Base-by-base conservation (phyloP, 1,284 basidiomycete species). In the Coniferiporia weirii region DNA sequence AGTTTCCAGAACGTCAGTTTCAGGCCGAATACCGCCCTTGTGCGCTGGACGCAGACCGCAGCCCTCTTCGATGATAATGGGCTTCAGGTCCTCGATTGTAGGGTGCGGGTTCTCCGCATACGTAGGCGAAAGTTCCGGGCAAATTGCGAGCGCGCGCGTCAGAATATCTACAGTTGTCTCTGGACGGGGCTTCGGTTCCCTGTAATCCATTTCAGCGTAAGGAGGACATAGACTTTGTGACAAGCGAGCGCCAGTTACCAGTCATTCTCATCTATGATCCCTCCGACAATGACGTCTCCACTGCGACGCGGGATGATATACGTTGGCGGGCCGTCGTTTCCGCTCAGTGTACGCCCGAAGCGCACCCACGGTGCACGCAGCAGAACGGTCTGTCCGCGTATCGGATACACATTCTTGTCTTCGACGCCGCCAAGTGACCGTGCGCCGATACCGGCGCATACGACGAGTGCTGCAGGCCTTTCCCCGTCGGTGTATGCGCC, bases 261-360 rank as follows among this genome's bases (percentile, higher is more conserved):
- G 66, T 91, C 88, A 64, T 88, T 71, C 0, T 73, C 72, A 0
- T 71, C 76, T 58, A 76, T 80, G n/a, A 80, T 87, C 0, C 88
- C 87, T 4, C 89, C 89, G 1, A 91, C 72, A 34, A 89, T 74
- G 6, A 88, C 89, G 63, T 88, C 79, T 27, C 88, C 85, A 62
- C 78, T 81, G 45, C 77, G 73, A 63, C 85, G 75, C 20, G 89
- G 89, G 64, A 93, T 88, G 61, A 87, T 76, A 70, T 91, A 93
- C 43, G 82, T 82, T 72, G 79, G 81, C 0, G 75, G 71, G 6
- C 81, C 82, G 27, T 77, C 73, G 4, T 69, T 66, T 32, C 72
- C 75, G 54, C 77, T 78, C 15, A 82, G 68, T 0, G 84, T 83
- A 61, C 78, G 74, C 13, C 87, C 89, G 61, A 80, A 79, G 49